Percentiles rank a stretch among this genome's conserved stretches.
Evolutionary conservation across 179 eudicot species (phyloP).

Genomic region (Camellia oleifera): DNA sequence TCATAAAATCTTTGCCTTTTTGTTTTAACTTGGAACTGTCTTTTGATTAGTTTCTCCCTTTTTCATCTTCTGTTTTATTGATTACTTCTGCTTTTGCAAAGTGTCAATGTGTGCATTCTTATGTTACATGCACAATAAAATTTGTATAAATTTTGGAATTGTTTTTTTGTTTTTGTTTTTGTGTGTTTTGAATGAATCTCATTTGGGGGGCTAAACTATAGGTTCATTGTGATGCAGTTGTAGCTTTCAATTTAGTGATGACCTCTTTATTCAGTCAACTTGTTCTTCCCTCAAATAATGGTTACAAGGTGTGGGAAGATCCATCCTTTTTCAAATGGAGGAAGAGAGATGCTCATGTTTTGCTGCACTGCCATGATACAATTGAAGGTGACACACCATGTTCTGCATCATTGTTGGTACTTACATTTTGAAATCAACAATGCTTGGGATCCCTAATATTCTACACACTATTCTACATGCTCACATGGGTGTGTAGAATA

Average conservation of each 20-base stretch:
- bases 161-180: too few relatives aligned
- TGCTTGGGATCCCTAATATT: too few relatives aligned
- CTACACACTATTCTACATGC: too few relatives aligned
- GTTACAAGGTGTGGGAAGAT: conserved; percentile 78
- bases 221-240: not conserved
- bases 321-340: conserved; percentile 86
- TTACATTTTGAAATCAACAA: not conserved
- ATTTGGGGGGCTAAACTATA: not conserved
- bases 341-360: conserved; percentile 93
- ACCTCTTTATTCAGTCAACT: conserved; percentile 44
- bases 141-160: not conserved
- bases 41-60: not conserved
- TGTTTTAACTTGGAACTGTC: not conserved
- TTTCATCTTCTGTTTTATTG: not conserved
- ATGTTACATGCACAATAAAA: not conserved
- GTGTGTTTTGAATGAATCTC: too few relatives aligned
- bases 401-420: not conserved
- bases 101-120: not conserved
- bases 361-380: conserved; percentile 79
- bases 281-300: conserved; percentile 43
- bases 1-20: not conserved
- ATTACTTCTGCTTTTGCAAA: not conserved
- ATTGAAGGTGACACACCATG: conserved; percentile 58
- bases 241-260: conserved; percentile 33
- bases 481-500: too few relatives aligned